A percentile compares a stretch with the other conserved stretches of the same genome.
Evolutionary conservation across 352 stramenopile species (phyloP).

Genomic region (Pythium plurisporium): DNA sequence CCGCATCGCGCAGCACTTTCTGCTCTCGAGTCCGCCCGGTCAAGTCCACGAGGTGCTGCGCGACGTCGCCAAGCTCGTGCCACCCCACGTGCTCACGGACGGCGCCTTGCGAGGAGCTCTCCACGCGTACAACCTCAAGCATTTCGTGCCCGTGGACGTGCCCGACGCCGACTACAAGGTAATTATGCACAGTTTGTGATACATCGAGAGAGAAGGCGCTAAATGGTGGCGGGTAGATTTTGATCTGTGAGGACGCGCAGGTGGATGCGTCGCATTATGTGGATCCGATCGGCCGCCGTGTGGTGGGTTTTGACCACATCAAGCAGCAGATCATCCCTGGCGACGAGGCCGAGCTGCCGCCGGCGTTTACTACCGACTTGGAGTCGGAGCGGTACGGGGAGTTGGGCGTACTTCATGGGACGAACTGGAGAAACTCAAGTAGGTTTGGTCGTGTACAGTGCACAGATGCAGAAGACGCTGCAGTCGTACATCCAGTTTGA

Average conservation of each 20-base stretch:
- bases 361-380: slow-evolving; percentile 37
- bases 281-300: slow-evolving; percentile 64
- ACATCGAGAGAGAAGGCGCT: neutral
- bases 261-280: slow-evolving; percentile 83
- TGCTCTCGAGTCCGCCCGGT: slow-evolving; percentile 87
- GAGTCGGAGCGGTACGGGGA: slow-evolving; percentile 61
- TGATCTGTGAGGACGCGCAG: slow-evolving; percentile 79
- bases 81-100: slow-evolving; percentile 63
- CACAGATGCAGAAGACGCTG: slow-evolving; percentile 59
- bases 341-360: slow-evolving; percentile 46
- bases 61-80: slow-evolving; percentile 83
- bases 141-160: slow-evolving; percentile 54
- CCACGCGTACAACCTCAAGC: slow-evolving; percentile 80
- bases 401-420: neutral
- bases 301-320: slow-evolving; percentile 87
- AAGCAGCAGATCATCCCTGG: slow-evolving; percentile 55
- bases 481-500: slow-evolving; percentile 82
- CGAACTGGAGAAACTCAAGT: neutral
- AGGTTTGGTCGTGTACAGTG: no score
- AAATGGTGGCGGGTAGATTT: slow-evolving; percentile 31
- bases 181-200: no score
- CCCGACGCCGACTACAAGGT: slow-evolving; percentile 79
- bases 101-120: slow-evolving; percentile 60
- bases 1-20: slow-evolving; percentile 83
- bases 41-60: slow-evolving; percentile 85